Percentiles rank a stretch among this genome's conserved stretches.
These are phyloP conservation scores for Arctium lappa DNA, from an alignment of 129 eudicot species.

Conservation along the genomic window DNA sequence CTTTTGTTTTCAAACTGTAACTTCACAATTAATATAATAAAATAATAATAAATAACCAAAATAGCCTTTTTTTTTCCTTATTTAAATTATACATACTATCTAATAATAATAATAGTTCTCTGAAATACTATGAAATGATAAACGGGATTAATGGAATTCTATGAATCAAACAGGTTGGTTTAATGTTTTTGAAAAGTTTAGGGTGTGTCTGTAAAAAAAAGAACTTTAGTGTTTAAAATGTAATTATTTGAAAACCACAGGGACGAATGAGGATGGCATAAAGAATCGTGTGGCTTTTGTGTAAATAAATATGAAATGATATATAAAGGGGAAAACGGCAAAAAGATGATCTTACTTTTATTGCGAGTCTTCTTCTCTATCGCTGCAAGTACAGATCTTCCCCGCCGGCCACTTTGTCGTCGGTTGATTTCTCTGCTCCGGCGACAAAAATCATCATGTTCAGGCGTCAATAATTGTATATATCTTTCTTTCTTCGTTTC, in stretches of 20 bases:
- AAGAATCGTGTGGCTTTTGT: background rate
- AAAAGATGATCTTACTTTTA: background rate
- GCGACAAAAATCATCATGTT: background rate
- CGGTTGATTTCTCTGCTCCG: conserved; percentile 5
- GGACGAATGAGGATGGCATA: background rate
- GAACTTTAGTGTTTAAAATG: background rate
- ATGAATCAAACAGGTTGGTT: background rate
- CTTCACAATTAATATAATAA: too few relatives aligned
- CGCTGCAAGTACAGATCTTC: background rate
- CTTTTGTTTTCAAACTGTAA: too few relatives aligned
- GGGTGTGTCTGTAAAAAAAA: background rate
- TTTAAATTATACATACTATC: too few relatives aligned
- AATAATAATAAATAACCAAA: too few relatives aligned
- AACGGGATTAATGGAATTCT: too few relatives aligned
- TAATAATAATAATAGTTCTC: too few relatives aligned
- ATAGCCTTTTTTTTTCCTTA: too few relatives aligned
- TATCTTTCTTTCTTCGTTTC: background rate
- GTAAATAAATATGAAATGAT: conserved; percentile 1
- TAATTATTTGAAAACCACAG: background rate
- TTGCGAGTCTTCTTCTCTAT: too few relatives aligned
- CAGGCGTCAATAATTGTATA: background rate
- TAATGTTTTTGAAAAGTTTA: background rate
- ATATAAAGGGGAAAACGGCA: background rate
- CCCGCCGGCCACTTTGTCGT: background rate
- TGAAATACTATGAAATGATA: too few relatives aligned